Evolutionary conservation across 1,139 yeast genomes (phyloP).

Genomic region (Yamadazyma dendronema): DNA sequence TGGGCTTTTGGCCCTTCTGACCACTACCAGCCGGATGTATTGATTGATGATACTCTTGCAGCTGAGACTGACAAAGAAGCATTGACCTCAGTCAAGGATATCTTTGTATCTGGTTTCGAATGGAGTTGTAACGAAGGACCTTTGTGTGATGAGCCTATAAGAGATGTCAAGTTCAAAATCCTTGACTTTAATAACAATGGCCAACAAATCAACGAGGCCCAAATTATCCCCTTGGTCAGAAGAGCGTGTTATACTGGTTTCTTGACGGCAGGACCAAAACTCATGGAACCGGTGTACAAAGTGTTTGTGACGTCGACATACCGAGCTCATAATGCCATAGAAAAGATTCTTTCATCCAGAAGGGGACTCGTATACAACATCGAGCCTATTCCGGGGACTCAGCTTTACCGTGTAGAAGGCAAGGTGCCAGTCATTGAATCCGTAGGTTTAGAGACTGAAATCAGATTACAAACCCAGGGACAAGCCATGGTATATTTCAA

Average conservation of each 20-base stretch:
- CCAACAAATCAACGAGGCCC: conserved; percentile 53
- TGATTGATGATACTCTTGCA: conserved; percentile 76
- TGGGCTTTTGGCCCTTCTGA: conserved; percentile 78
- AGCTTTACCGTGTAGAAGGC: conserved; percentile 60
- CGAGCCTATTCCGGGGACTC: conserved; percentile 72
- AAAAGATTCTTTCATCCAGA: conserved; percentile 55
- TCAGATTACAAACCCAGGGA: conserved; percentile 75
- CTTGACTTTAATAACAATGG: conserved; percentile 59
- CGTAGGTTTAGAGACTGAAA: conserved; percentile 83
- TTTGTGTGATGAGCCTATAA: conserved; percentile 77
- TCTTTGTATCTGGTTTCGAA: conserved; percentile 72
- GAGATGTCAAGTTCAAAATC: conserved; percentile 69
- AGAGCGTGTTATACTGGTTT: conserved; percentile 84
- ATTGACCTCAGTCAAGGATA: conserved; percentile 48
- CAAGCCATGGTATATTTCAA: conserved; percentile 68
- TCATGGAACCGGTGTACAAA: conserved; percentile 82
- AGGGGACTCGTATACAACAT: conserved; percentile 56
- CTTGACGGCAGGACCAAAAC: conserved; percentile 72
- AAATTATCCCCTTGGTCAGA: conserved; percentile 78
- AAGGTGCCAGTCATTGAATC: conserved; percentile 86
- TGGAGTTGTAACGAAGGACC: conserved; percentile 92
- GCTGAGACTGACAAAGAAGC: conserved; percentile 58
- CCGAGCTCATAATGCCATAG: conserved; percentile 42
- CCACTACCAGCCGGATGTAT: conserved; percentile 51
- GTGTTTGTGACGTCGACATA: conserved; percentile 58